These are phyloP conservation scores for Hortaea werneckii DNA, from an alignment of 2,329 filamentous ascomycete species.

Conservation along the genomic window DNA sequence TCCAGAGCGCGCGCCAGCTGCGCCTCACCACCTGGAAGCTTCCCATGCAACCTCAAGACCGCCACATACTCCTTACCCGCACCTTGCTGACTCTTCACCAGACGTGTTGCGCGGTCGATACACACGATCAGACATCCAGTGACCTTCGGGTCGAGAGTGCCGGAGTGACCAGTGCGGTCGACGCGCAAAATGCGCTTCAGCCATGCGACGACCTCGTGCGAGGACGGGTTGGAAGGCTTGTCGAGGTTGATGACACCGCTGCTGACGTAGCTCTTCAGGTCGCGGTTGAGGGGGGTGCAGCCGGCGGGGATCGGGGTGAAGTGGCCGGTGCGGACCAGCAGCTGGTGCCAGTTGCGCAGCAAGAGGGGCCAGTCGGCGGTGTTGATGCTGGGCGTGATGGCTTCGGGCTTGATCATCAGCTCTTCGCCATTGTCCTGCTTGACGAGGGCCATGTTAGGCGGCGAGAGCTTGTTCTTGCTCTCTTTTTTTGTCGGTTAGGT, in stretches of 20 bases:
- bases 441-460: slow-evolving; percentile 19
- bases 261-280: slow-evolving; percentile 93
- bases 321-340: slow-evolving; percentile 86
- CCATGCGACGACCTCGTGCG: slow-evolving; percentile 98
- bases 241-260: slow-evolving; percentile 98
- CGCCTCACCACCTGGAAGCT: slow-evolving; percentile 82
- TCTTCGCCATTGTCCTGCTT: slow-evolving; percentile 41
- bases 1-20: slow-evolving; percentile 91
- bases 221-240: slow-evolving; percentile 94
- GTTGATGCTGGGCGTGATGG: slow-evolving; percentile 64
- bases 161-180: slow-evolving; percentile 96
- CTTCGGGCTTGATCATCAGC: slow-evolving; percentile 87
- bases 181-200: slow-evolving; percentile 92
- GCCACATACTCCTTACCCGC: slow-evolving; percentile 99
- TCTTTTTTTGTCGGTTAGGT: neutral
- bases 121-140: slow-evolving; percentile 92
- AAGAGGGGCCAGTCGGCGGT: slow-evolving; percentile 88
- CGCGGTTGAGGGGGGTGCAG: slow-evolving; percentile 81
- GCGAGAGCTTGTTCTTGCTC: neutral
- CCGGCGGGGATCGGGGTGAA: slow-evolving; percentile 95
- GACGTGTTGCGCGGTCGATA: slow-evolving; percentile 89
- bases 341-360: slow-evolving; percentile 89
- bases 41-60: slow-evolving; percentile 90
- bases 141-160: slow-evolving; percentile 96
- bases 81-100: slow-evolving; percentile 98